Evolutionary conservation across 345 rosid genomes (phyloP), one percentile per base, ranked within the genome.

Genomic region (Heritiera fomes): DNA sequence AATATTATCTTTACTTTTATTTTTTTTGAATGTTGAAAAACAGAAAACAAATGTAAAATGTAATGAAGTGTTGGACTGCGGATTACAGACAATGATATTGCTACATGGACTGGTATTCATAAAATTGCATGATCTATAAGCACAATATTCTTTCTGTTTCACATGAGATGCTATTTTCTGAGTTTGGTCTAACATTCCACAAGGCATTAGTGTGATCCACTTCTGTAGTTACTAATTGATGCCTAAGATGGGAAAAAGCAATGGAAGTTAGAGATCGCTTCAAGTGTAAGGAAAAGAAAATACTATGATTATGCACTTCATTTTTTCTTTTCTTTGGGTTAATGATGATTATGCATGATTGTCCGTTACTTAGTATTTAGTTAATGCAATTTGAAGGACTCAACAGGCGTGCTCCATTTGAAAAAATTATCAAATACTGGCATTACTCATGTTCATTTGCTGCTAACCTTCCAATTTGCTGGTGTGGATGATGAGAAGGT

Each of bases 391-490:
- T 80, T 93, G n/a, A n/a, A n/a, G 98, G 90, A 92, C 80, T 93
- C 97, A 73, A 92, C 94, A 65, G 96, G 99, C 32, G 74, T 91
- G 78, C 85, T 53, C 78, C 99, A 95, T 84, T 88, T 93, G 71
- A n/a, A n/a, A n/a, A n/a, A n/a, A n/a, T n/a, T n/a, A n/a, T n/a
- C n/a, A n/a, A n/a, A n/a, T n/a, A n/a, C n/a, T n/a, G n/a, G n/a
- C n/a, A n/a, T n/a, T n/a, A n/a, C n/a, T n/a, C n/a, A n/a, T n/a
- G n/a, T n/a, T n/a, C n/a, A n/a, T n/a, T n/a, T n/a, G n/a, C n/a
- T n/a, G n/a, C n/a, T n/a, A n/a, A n/a, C n/a, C n/a, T 93, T 85
- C 84, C 98, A 95, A 78, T 95, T 95, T 83, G 97, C 88, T 78
- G 95, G 84, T 77, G 95, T 95, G 82, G 94, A 89, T 68, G 98